Evolutionary conservation across 2,329 filamentous ascomycete species (phyloP).

Genomic region (Cercospora brassicicola): DNA sequence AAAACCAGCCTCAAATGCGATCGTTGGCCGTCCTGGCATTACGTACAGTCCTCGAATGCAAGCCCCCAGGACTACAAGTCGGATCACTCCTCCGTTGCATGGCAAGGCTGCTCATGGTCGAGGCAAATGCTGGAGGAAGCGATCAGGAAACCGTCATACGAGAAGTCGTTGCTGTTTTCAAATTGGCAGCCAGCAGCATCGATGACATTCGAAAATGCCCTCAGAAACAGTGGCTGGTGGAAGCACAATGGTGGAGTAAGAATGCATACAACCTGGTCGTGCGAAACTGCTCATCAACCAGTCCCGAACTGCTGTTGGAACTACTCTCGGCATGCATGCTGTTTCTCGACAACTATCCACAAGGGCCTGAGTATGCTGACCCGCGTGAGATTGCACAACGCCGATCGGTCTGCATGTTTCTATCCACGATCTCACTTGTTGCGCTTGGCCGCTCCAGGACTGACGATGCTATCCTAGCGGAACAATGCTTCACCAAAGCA

Average conservation of each 20-base stretch:
- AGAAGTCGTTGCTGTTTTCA: slow-evolving; percentile 59
- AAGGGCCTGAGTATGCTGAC: slow-evolving; percentile 18
- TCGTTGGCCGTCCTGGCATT: slow-evolving; percentile 60
- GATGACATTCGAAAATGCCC: slow-evolving; percentile 42
- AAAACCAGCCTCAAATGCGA: slow-evolving; percentile 60
- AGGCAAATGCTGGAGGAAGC: slow-evolving; percentile 36
- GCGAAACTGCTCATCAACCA: slow-evolving; percentile 60
- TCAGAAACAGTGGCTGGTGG: slow-evolving; percentile 51
- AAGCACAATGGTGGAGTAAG: slow-evolving; percentile 81
- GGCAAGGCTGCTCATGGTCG: slow-evolving; percentile 48
- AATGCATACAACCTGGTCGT: slow-evolving; percentile 78
- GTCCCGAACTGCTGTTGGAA: slow-evolving; percentile 55
- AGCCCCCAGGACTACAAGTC: slow-evolving; percentile 56
- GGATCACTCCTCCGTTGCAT: slow-evolving; percentile 64
- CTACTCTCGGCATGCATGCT: slow-evolving; percentile 52
- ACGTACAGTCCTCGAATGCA: slow-evolving; percentile 60
- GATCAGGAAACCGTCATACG: slow-evolving; percentile 30
- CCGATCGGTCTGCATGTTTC: slow-evolving; percentile 69
- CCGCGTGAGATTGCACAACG: slow-evolving; percentile 47
- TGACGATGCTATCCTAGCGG: slow-evolving; percentile 46
- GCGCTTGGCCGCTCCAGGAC: slow-evolving; percentile 52
- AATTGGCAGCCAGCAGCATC: slow-evolving; percentile 51
- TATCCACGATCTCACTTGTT: slow-evolving; percentile 52
- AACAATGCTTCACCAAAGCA: slow-evolving; percentile 63
- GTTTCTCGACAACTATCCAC: slow-evolving; percentile 32